Evolutionary conservation across 148 eudicot species (phyloP), one percentile per base, ranked within the genome.

Genomic region (Vaccinium macrocarpon): DNA sequence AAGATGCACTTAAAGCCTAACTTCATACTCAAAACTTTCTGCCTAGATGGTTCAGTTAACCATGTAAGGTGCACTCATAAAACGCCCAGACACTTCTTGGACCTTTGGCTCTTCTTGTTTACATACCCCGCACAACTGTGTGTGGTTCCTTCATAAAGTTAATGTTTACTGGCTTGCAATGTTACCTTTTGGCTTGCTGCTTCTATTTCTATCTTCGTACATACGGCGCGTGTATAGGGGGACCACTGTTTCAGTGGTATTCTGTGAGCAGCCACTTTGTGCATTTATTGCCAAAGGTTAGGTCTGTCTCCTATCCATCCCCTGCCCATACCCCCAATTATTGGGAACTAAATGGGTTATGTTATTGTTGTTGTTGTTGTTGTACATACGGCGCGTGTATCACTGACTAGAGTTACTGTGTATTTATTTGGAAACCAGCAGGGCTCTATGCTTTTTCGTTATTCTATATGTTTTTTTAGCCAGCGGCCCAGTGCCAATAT

Each of bases 21-120:
- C 12, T 46, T 70, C 13, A 25, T 70, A 13, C 42, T 29, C n/a
- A 18, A 0, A 48, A 48, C 53, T 75, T 75, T 38, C 50, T 72
- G 76, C 76, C 8, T 72, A 72, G 76, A 72, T 72, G 50, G 29
- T 75, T 49, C 25, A 75, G 23, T 49, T 75, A 27, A 75, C 27
- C 27, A 3, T 46, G 29, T 10, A 75, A 75, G 52, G 53, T 8
- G 55, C 55, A 75, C 16, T 1, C 16, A 6, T 75, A 48, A 21
- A 6, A 12, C 7, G 8, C 74, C 42, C 35, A 29, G 12, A 29
- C 38, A 29, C 42, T 66, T 27, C 6, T 48, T 9, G 12, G 14
- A 7, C 18, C 21, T 59, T 59, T 49, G 62, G 18, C 62, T 59
- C 62, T 57, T 19, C 64, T 59, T 59, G 23, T 57, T 57, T 56